Conservation (phyloP, 495 filamentous ascomycete species). For the Rhypophila decipiens region DNA sequence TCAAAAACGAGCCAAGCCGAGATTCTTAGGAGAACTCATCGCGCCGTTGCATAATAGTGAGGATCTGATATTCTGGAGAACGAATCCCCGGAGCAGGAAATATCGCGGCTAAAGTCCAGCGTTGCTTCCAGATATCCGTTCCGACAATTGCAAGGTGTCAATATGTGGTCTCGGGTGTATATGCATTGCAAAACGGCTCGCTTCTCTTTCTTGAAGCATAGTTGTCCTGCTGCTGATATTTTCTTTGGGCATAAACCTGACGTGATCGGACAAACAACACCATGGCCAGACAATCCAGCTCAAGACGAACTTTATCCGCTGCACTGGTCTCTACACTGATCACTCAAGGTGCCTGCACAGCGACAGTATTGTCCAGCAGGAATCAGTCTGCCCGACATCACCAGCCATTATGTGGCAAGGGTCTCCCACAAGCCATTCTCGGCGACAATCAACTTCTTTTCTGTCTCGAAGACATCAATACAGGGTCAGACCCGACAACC, state of each 20-base stretch:
- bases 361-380: background rate
- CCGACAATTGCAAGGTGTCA: constrained; percentile 1
- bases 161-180: background rate
- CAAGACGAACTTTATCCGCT: too few species aligned
- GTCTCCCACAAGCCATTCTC: background rate
- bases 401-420: constrained; percentile 5
- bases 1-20: too few species aligned
- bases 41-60: too few species aligned
- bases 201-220: background rate
- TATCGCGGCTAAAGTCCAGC: background rate
- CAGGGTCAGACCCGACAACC: constrained; percentile 1
- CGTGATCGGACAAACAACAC: background rate
- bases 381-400: background rate
- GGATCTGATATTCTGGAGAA: too few species aligned
- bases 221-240: background rate
- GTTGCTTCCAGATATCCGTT: background rate
- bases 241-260: too few species aligned
- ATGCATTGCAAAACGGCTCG: background rate
- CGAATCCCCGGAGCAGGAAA: background rate
- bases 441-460: background rate
- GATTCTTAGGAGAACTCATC: too few species aligned
- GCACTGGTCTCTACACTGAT: too few species aligned
- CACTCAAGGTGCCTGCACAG: too few species aligned
- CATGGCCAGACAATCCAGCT: background rate
- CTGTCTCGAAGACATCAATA: background rate